Base-by-base conservation (phyloP, 352 stramenopile species). In the Globisporangium recalcitrans region DNA sequence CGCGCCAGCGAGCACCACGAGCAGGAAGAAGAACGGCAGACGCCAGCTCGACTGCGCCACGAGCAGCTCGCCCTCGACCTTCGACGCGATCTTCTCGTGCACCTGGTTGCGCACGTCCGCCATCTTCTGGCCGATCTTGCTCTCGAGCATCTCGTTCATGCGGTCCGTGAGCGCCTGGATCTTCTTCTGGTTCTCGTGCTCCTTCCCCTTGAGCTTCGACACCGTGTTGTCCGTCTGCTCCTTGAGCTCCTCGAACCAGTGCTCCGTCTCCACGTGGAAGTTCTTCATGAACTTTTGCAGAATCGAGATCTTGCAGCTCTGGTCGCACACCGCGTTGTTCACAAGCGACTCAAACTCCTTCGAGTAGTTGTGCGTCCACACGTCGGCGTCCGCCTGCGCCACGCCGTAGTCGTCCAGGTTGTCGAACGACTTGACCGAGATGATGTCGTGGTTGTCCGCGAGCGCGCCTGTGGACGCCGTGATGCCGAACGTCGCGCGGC, bases 321-420 rank as follows among this genome's bases (percentile, higher is more conserved):
- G 75, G 63, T 94, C 82, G 59, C 85, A 93, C 44, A 76, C 60
- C 4, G 67, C 48, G 54, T 71, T 82, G 32, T 80, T 72, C 64
- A 93, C 67, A 49, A 93, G 70, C 22, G 73, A 74, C 27, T 74
- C 64, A 52, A 90, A 91, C 60, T 95, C 73, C 68, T 95, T 94
- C 52, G 85, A 93, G 69, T 89, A 91, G 71, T 90, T 91, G 72
- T 91, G 83, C 65, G 73, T 80, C 80, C 77, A 88, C 48, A 89
- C 82, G 48, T 90, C 78, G 19, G 77, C 72, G 65, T 95, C 84
- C 11, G 77, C 74, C 52, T 75, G 69, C 19, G 64, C 64, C 32
- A 95, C 64, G 42, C 73, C 76, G 22, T 69, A 74, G 49, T 91
- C 81, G 36, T 89, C 70, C 24, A 72, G 34, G 52, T 90, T 64